These are phyloP conservation scores for Pinus taeda DNA, from an alignment of 75 land plant species.

Conservation along the genomic window DNA sequence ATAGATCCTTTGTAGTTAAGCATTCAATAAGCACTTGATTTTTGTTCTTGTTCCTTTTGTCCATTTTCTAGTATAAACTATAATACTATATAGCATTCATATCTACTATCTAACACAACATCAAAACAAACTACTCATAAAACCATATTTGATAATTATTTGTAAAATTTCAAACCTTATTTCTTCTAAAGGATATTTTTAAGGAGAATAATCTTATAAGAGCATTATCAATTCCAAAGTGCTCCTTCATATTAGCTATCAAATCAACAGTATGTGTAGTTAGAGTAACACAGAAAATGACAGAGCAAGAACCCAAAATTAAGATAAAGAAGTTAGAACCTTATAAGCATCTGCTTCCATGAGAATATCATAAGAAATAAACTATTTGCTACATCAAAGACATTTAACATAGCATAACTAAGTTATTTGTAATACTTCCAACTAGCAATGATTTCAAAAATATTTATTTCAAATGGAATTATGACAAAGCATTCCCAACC, in stretches of 20 bases:
- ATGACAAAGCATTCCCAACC: not conserved
- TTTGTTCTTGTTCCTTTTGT: not conserved
- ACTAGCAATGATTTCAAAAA: not conserved
- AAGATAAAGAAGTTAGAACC: too few relatives aligned
- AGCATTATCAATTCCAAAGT: too few relatives aligned
- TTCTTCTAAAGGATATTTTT: too few relatives aligned
- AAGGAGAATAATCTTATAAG: too few relatives aligned
- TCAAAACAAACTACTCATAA: not conserved
- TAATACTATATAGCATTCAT: not conserved
- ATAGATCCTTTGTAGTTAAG: not conserved
- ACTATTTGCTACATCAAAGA: not conserved
- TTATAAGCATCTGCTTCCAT: not conserved
- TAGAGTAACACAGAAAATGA: not conserved
- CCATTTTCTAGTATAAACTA: not conserved
- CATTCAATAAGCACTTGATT: not conserved
- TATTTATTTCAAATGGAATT: not conserved
- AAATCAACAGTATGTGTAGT: not conserved
- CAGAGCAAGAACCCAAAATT: not conserved
- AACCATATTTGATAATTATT: too few relatives aligned
- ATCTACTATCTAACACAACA: not conserved
- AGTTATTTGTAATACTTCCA: not conserved
- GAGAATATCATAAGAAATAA: not conserved
- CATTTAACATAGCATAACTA: not conserved
- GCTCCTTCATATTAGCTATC: not conserved
- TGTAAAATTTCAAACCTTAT: too few relatives aligned